Base-by-base conservation (phyloP, 75 land plant genomes). In the Sequoia sempervirens region DNA sequence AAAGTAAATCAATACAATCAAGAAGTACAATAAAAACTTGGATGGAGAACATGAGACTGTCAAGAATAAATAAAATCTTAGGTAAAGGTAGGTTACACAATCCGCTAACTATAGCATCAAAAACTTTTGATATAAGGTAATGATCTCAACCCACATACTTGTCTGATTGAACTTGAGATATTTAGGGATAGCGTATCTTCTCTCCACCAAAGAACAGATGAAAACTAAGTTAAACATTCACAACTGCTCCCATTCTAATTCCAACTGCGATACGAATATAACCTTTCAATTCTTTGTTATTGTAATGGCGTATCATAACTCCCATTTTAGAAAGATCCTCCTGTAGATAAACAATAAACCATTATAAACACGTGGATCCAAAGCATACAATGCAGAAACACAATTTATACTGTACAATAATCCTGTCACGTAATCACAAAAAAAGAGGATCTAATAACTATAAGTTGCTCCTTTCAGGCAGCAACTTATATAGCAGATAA, bases 221-320 rank as follows among this genome's bases (percentile, higher is more conserved):
- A 23, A 70, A 70, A 70, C 15, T 13, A 30, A 30, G 72, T 68
- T 68, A 9, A 32, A 70, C 73, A 70, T 70, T 32, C 37, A 70
- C 73, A 2, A 30, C 12, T 70, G 73, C 37, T 70, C 32, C 32
- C n/a, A n/a, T n/a, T n/a, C n/a, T n/a, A 32, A 70, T 97, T 38
- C 99, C 99, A 20, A 94, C 98, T 45, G 99, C 92, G 4, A 97
- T 90, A 17, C 98, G 92, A 82, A 97, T 91, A 83, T 91, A 97
- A 32, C 96, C 93, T 37, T 72, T 89, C 41, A 96, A 80, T 56
- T 97, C 99, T 85, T 94, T 93, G 47, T 94, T 97, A 75, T 89
- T 87, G 83, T 97, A 97, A 84, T 97, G 98, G 32, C 98, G 96
- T 72, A 97, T 94, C 96, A 96, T 96, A 50, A 97, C 94, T 17